A percentile compares a stretch with the other conserved stretches of the same genome.
phyloP scores from a whole-genome alignment of 1,139 yeast genomes.

The Magnusiomyces clavatus region DNA sequence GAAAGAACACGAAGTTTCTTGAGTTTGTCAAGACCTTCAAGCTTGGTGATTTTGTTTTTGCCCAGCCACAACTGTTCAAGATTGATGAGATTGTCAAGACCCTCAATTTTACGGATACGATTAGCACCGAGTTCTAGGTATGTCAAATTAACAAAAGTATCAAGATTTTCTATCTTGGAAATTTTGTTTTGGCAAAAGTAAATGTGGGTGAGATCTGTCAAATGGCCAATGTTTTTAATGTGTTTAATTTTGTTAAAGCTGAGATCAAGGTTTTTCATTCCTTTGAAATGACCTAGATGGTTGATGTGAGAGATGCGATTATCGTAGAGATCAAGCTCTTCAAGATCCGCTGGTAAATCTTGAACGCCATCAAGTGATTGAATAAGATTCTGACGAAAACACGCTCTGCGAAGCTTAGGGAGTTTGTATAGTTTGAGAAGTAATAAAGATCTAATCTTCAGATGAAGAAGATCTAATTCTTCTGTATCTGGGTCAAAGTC shows the following conservation, averaged over 20 bases:
- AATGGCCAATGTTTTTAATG: slow-evolving; percentile 67
- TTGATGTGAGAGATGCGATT: slow-evolving; percentile 81
- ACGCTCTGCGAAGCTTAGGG: slow-evolving; percentile 32
- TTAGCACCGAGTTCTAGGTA: slow-evolving; percentile 93
- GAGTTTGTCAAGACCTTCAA: slow-evolving; percentile 58
- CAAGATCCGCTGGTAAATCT: slow-evolving; percentile 49
- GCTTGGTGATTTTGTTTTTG: slow-evolving; percentile 62
- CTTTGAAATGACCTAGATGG: slow-evolving; percentile 51
- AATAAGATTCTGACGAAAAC: slow-evolving; percentile 78
- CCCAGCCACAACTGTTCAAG: slow-evolving; percentile 89
- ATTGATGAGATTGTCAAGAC: slow-evolving; percentile 44
- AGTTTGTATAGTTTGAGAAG: slow-evolving; percentile 46
- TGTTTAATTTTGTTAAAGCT: slow-evolving; percentile 87
- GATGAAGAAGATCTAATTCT: slow-evolving; percentile 68
- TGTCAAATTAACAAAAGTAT: slow-evolving; percentile 47
- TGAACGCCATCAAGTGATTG: slow-evolving; percentile 67
- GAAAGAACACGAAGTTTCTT: slow-evolving; percentile 66
- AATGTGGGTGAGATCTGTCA: slow-evolving; percentile 55
- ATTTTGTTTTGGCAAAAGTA: slow-evolving; percentile 89
- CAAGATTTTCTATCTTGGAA: slow-evolving; percentile 59
- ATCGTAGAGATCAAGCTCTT: slow-evolving; percentile 84
- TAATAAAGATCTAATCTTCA: slow-evolving; percentile 61
- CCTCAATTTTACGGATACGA: slow-evolving; percentile 55
- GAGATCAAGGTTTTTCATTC: slow-evolving; percentile 61
- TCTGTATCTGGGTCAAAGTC: slow-evolving; percentile 57